These are phyloP conservation scores for Adansonia madagascariensis DNA, from an alignment of 441 rosid species.

Conservation along the genomic window DNA sequence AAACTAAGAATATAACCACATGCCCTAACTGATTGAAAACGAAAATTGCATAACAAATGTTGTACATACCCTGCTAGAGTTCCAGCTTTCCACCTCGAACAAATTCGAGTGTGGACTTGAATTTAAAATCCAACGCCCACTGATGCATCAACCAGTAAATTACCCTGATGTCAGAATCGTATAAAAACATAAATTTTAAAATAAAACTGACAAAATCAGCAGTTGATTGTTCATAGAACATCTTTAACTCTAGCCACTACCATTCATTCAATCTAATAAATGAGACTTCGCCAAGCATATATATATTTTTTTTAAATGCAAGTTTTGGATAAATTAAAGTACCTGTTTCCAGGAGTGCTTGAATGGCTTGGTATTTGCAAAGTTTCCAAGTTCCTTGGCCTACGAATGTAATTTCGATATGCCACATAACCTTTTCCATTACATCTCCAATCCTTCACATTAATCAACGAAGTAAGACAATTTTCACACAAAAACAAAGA, in stretches of 20 bases:
- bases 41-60: background rate
- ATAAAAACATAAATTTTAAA: conserved; percentile 55
- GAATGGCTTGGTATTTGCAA: conserved; percentile 56
- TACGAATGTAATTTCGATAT: conserved; percentile 78
- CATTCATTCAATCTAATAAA: conserved; percentile 19
- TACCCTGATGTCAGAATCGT: conserved; percentile 82
- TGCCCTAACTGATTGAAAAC: background rate
- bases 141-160: conserved; percentile 90
- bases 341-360: conserved; percentile 96
- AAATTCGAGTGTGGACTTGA: conserved; percentile 63
- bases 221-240: conserved; percentile 25
- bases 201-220: conserved; percentile 33
- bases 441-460: conserved; percentile 89
- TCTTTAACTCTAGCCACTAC: conserved; percentile 1
- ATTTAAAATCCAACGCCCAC: conserved; percentile 86
- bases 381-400: conserved; percentile 84
- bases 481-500: background rate
- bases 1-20: background rate
- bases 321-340: conserved; percentile 23
- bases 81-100: conserved; percentile 75
- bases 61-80: conserved; percentile 74
- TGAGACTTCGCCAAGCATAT: background rate
- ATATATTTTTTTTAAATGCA: background rate
- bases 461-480: conserved; percentile 29
- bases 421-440: conserved; percentile 89